A percentile compares a stretch with the other conserved stretches of the same genome.
phyloP scores from a whole-genome alignment of 352 stramenopile genomes.

The Globisporangium nodosum region DNA sequence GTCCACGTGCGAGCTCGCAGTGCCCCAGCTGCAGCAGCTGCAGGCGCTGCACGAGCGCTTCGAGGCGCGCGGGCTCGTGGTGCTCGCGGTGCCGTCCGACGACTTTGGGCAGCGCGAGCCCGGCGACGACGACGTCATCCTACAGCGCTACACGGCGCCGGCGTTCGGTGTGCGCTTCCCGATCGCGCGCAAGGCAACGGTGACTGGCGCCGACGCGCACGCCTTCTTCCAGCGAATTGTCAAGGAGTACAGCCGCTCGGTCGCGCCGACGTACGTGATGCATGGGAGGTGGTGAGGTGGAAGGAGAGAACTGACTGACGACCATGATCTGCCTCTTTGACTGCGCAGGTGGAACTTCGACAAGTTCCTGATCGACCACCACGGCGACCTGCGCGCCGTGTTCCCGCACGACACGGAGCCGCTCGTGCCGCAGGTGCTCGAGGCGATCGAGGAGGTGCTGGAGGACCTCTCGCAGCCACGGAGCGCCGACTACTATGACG shows the following conservation, averaged over 20 bases:
- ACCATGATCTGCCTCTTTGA: background rate
- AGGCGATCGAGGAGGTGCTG: constrained; percentile 60
- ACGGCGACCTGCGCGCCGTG: constrained; percentile 54
- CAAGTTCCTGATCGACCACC: constrained; percentile 70
- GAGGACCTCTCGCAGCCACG: constrained; percentile 27
- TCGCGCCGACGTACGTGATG: constrained; percentile 46
- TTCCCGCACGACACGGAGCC: constrained; percentile 75
- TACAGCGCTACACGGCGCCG: constrained; percentile 27
- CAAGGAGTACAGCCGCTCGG: constrained; percentile 53
- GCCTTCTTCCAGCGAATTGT: constrained; percentile 63
- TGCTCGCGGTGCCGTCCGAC: constrained; percentile 63
- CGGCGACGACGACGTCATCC: constrained; percentile 33
- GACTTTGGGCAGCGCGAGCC: constrained; percentile 63
- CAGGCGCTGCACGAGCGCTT: constrained; percentile 50
- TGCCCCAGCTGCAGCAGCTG: constrained; percentile 39
- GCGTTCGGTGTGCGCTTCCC: constrained; percentile 44
- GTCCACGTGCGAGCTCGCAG: constrained; percentile 43
- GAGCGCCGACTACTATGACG: background rate
- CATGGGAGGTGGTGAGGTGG: no score
- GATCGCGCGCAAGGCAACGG: constrained; percentile 40
- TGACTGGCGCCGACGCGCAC: constrained; percentile 44
- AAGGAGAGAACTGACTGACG: background rate
- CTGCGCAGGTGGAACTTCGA: constrained; percentile 67
- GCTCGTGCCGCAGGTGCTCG: constrained; percentile 44
- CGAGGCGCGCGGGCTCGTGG: constrained; percentile 31